A percentile compares a stretch with the other conserved stretches of the same genome.
Evolutionary conservation across 768 basidiomycete species (phyloP).

Genomic region (Multifurca ochricompacta): DNA sequence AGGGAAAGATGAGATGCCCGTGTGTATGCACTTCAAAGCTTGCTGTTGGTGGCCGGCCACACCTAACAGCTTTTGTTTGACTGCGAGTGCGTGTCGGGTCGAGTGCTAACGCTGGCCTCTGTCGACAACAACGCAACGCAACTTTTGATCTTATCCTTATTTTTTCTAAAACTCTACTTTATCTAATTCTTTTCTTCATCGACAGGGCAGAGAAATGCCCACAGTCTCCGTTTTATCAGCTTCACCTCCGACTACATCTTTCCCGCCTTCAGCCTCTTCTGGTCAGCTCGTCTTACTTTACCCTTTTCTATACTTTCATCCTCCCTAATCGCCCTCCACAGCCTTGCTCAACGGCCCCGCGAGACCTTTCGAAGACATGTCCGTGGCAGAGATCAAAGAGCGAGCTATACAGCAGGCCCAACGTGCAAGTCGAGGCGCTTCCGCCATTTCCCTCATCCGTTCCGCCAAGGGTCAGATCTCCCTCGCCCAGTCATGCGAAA

Average conservation of each 20-base stretch:
- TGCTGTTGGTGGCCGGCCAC: too few species aligned
- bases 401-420: conserved; percentile 40
- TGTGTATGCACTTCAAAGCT: too few species aligned
- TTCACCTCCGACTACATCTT: conserved; percentile 27
- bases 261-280: conserved; percentile 27
- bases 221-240: conserved; percentile 36
- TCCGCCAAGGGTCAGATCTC: conserved; percentile 51
- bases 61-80: too few species aligned
- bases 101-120: too few species aligned
- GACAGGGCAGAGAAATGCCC: conserved; percentile 30
- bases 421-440: conserved; percentile 49
- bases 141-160: conserved; percentile 17
- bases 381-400: conserved; percentile 42
- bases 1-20: too few species aligned
- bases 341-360: conserved; percentile 22
- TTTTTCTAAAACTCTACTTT: conserved; percentile 10
- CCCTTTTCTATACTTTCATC: conserved; percentile 23
- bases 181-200: conserved; percentile 2
- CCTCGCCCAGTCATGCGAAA: conserved; percentile 45
- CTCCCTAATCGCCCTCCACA: conserved; percentile 16
- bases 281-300: conserved; percentile 24
- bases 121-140: too few species aligned
- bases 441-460: conserved; percentile 53
- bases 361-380: conserved; percentile 25
- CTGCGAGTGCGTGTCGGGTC: too few species aligned